Evolutionary conservation across 1,139 yeast species (phyloP), one percentile per base, ranked within the genome.

Genomic region (Wickerhamomyces sp.): DNA sequence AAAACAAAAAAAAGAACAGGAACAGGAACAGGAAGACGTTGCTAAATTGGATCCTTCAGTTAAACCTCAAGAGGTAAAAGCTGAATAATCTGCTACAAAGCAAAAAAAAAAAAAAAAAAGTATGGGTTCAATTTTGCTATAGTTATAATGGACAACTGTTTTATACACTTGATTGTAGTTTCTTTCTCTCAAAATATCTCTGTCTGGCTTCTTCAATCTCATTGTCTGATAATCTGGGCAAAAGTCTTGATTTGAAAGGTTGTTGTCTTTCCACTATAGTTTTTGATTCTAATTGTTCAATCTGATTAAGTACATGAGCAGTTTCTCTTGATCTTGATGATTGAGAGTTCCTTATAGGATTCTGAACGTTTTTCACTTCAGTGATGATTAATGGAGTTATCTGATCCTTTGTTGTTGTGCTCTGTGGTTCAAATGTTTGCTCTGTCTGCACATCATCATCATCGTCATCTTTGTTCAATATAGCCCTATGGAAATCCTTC

Each of bases 221-320:
- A 6, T 39, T 34, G 1, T 41, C 41, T 6, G 57, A 37, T 10
- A 52, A 35, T 10, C 34, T 44, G 2, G 59, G 59, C 11, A 54
- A 36, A 3, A 55, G 42, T 41, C 47, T 43, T 13, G 55, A 55
- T 31, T 40, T 46, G 4, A 10, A 10, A 7, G 37, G 29, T 27
- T 14, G 26, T 29, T 13, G 23, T 9, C 33, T 7, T 15, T 30
- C 31, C 18, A 29, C 34, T 5, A 10, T 31, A 11, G 33, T 33
- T 15, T 31, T n/a, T 8, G 34, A 13, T 13, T 39, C 27, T 6
- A n/a, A 8, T 6, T 36, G 14, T 31, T 37, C 45, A 35, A 36
- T 40, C 27, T 39, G 41, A 26, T 29, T 18, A 10, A 39, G 14
- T 4, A 41, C 40, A 13, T 43, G 15, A 11, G 27, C 36, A 10